Conservation (phyloP, 2,329 filamentous ascomycete species). For the Neurospora sp. region DNA sequence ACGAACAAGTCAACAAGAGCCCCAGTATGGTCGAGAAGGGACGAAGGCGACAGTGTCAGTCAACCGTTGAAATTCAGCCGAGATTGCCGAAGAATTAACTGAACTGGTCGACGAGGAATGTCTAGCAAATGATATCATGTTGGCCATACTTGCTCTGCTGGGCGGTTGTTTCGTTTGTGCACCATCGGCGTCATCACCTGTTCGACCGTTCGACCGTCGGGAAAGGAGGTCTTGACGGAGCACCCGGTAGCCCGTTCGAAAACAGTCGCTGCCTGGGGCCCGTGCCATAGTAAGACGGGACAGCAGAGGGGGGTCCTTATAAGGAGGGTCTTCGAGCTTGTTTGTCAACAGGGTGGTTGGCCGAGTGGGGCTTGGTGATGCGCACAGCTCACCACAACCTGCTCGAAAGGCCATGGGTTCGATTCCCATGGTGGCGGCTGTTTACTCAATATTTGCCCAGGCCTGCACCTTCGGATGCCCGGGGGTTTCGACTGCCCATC, state of each 20-base stretch:
- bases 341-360: not conserved
- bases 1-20: not conserved
- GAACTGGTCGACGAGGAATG: not conserved
- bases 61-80: not conserved
- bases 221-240: not conserved
- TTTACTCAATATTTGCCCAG: not conserved
- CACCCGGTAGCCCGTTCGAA: not conserved
- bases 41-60: not conserved
- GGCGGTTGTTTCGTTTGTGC: not conserved
- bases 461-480: not conserved
- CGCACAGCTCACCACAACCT: not conserved
- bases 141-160: not conserved
- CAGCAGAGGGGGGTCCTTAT: not conserved
- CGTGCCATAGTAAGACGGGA: not conserved
- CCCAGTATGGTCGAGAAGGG: not conserved
- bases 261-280: not conserved
- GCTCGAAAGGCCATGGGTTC: not conserved
- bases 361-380: not conserved
- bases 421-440: not conserved
- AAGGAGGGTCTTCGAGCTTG: not conserved
- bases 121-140: not conserved
- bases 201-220: not conserved
- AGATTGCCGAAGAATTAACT: too few species aligned
- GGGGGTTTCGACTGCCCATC: not conserved
- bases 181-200: not conserved